Evolutionary conservation across 371 early-diverging fungal genomes (phyloP), one percentile per base, ranked within the genome.

Genomic region (Capillidium heterosporum): DNA sequence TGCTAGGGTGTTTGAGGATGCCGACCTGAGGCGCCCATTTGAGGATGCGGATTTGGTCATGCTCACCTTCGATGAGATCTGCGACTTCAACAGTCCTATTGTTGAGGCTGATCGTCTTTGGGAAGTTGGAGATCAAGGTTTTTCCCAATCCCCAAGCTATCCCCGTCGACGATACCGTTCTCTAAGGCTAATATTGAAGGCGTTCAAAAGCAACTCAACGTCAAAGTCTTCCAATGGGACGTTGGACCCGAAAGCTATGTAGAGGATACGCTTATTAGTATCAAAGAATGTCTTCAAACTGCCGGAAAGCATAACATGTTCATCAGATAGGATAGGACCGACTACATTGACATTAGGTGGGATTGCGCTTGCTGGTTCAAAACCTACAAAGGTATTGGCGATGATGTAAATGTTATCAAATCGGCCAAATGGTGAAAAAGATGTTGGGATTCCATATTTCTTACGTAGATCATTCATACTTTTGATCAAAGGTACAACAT

Each of bases 21-120:
- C 44, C 43, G 2, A 28, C 49, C 32, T 58, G 59, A 1, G 59
- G 59, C 13, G 59, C 59, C 43, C 52, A 32, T 5, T 39, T 40
- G 1, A 57, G 24, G 19, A 57, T 21, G 11, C 48, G 48, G n/a
- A 57, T 39, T n/a, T 31, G 24, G 1, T 43, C 5, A 49, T 57
- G 48, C 17, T n/a, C 17, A 15, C 26, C 49, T 27, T 40, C 32
- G 23, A 43, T 32, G 35, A 49, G 17, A 15, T 24, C 41, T 21
- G 8, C 13, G 3, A 48, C 26, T 48, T 48, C 28, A 10, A 21
- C 27, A 19, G 11, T n/a, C 21, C 4, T n/a, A 3, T 43, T 43
- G 11, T 7, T 7, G 13, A 35, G 35, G 35, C 35, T 35, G 13
- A 35, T 35, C 7, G 35, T 35, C 13, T 35, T 21, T 26, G 48